Percentiles rank a stretch among this genome's conserved stretches.
These are phyloP conservation scores for Teratosphaeria destructans DNA, from an alignment of 2,329 filamentous ascomycete species.

Conservation along the genomic window DNA sequence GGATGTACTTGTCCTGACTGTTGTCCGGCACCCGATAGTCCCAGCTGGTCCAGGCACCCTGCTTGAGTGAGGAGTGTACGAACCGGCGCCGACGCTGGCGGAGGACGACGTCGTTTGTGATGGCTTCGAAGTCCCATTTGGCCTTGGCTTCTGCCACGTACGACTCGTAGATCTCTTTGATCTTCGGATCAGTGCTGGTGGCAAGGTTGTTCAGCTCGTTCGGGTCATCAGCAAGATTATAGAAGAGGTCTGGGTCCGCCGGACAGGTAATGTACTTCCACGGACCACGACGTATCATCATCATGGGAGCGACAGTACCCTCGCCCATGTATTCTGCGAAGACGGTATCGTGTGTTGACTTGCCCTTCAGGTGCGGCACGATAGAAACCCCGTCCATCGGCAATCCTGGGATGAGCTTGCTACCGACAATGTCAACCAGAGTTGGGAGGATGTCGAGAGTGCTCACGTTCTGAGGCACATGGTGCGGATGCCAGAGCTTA, in stretches of 20 bases:
- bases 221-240: conserved; percentile 66
- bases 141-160: conserved; percentile 64
- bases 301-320: conserved; percentile 75
- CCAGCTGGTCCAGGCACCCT: conserved; percentile 71
- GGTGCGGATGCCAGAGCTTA: conserved; percentile 61
- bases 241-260: conserved; percentile 74
- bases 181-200: conserved; percentile 28
- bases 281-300: conserved; percentile 83
- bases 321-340: conserved; percentile 93
- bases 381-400: conserved; percentile 79
- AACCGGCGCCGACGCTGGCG: conserved; percentile 72
- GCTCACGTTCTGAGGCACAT: conserved; percentile 73
- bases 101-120: conserved; percentile 61
- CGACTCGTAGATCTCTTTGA: conserved; percentile 37
- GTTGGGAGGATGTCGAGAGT: conserved; percentile 86
- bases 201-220: conserved; percentile 65
- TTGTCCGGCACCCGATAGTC: conserved; percentile 70
- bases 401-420: conserved; percentile 56
- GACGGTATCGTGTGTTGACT: conserved; percentile 70
- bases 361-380: conserved; percentile 62
- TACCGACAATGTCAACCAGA: conserved; percentile 70
- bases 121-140: conserved; percentile 72
- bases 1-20: conserved; percentile 61
- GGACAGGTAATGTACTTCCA: conserved; percentile 91
- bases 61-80: conserved; percentile 68